Base-by-base conservation (phyloP, 306 rosid genomes). In the Arachis hypogaea region DNA sequence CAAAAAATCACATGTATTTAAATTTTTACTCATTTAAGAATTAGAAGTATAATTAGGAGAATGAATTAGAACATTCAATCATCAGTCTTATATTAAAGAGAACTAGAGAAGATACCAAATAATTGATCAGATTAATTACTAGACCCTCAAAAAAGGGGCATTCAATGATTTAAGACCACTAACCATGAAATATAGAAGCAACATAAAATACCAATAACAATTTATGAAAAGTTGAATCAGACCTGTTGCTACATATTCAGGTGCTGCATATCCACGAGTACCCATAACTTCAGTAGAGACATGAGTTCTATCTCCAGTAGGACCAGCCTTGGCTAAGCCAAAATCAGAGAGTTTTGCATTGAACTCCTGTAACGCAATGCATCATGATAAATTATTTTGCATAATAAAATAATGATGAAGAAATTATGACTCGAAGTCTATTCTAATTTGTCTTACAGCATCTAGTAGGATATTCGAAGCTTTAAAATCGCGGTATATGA, bases 191-290 rank as follows among this genome's bases (percentile, higher is more conserved):
- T 7, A 28, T 33, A 63, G 5, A 5, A 30, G 38, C 63, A 62
- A 67, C 7, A 63, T 45, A 65, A 73, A 49, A 86, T 88, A 77
- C 78, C 82, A 43, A 83, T 83, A 43, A 92, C 82, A 58, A 83
- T 62, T 28, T 9, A 30, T 1, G 43, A 59, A 72, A 57, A 56
- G 63, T 14, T 45, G 51, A 63, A 9, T 22, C 77, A 59, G 8
- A 92, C 98, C 96, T 85, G 98, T 92, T 22, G 98, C 96, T 59
- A 92, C 87, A 78, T 92, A 92, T 80, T 92, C 98, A 10, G 98
- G 98, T 60, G 98, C 98, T 3, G 96, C 96, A 64, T 92, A 92
- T 77, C 98, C 98, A 3, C 83, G 94, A 59, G 98, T 92, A 11
- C 98, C 98, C 87, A 92, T 82, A 78, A 92, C 98, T 81, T 84